Base-by-base conservation (phyloP, 345 rosid species). In the Trapa bicornis region DNA sequence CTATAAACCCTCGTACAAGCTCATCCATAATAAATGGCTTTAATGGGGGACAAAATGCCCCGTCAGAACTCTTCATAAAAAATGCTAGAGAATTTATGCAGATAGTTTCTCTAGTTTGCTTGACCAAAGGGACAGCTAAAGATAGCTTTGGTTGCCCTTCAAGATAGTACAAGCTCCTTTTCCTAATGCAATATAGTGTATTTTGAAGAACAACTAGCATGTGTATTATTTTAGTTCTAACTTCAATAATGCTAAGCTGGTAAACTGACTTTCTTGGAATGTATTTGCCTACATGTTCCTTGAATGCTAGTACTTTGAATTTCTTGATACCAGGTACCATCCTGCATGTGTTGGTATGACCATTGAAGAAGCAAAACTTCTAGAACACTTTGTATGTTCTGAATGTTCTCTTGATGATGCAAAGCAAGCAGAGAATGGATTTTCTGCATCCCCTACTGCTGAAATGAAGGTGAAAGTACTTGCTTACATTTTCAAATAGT, bases 291-390 rank as follows among this genome's bases (percentile, higher is more conserved):
- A 58, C 4, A 58, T 65, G 37, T 43, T 22, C 36, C 53, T 11
- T 65, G 6, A 65, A 15, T 65, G 52, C 50, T 65, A n/a, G 22
- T 17, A 22, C 17, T 43, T 42, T 65, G 36, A 64, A 22, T 22
- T 41, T 67, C 38, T 68, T n/a, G 32, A 38, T 61, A 39, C 65
- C 70, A 92, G 98, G 96, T 89, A 85, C 73, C 96, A 92, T 77
- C 96, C 98, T 64, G 87, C 87, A 14, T 92, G 96, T 78, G 89
- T 85, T 63, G 89, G 85, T 72, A 84, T 86, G 96, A 85, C 88
- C 3, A 84, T 84, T 74, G 93, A 87, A 74, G 91, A 84, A 74
- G 87, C 96, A 15, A 87, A 87, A 77, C 85, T 80, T 80, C 71
- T 87, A 32, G 96, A 87, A 1, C 96, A 85, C 76, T 92, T 86